Percentiles rank a stretch among this genome's conserved stretches.
Evolutionary conservation across 2,329 filamentous ascomycete species (phyloP).

Genomic region (Graphilbum ipis-grandicollis): DNA sequence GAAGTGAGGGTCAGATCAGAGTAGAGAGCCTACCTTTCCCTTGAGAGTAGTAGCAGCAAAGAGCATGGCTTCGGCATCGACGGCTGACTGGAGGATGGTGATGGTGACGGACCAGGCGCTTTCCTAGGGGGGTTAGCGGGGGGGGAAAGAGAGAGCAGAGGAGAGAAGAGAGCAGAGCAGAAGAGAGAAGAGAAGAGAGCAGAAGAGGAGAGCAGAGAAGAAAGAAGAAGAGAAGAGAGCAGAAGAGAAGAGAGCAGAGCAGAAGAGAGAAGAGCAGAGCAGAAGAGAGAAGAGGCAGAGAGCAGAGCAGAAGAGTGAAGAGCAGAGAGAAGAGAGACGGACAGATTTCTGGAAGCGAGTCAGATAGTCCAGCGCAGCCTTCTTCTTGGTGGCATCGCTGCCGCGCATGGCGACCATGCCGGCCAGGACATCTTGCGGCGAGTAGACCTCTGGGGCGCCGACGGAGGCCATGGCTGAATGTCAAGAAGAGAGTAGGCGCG

Average conservation of each 20-base stretch:
- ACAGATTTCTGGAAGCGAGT: constrained; percentile 98
- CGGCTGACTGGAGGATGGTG: constrained; percentile 65
- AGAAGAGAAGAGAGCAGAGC: no score
- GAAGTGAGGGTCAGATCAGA: not conserved
- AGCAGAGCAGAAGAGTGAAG: not conserved
- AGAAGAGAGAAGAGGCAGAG: not conserved
- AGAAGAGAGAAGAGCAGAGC: not conserved
- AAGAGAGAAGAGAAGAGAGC: not conserved
- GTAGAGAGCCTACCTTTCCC: constrained; percentile 57
- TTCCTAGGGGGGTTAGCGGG: constrained; percentile 33
- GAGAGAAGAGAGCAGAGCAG: constrained; percentile 1
- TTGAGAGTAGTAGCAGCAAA: constrained; percentile 95
- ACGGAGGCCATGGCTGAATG: constrained; percentile 45
- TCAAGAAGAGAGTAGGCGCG: not conserved
- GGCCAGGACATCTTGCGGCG: constrained; percentile 57
- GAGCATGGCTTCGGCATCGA: constrained; percentile 70
- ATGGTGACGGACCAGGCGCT: constrained; percentile 86
- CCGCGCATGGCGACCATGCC: constrained; percentile 87
- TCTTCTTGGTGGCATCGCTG: constrained; percentile 67
- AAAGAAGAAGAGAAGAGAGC: not conserved
- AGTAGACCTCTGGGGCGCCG: constrained; percentile 52
- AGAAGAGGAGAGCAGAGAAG: not conserved
- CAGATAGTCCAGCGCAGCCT: constrained; percentile 70
- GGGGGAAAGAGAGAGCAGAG: constrained; percentile 3
- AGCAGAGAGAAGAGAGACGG: constrained; percentile 19